Conservation (phyloP, 257 asterid species). For the Solanum rostratum region DNA sequence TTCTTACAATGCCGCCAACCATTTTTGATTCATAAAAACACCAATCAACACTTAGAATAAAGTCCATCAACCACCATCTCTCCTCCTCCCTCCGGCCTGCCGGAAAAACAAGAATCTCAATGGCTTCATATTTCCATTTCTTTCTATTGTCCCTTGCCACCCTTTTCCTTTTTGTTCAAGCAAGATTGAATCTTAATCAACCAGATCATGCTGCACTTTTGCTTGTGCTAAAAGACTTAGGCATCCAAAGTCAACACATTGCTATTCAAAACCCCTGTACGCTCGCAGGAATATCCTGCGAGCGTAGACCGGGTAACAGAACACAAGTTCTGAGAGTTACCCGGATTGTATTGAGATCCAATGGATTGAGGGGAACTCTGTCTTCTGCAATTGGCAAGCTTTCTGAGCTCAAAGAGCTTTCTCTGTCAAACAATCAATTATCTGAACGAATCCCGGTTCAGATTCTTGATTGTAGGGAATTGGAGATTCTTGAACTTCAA, state of each 20-base stretch:
- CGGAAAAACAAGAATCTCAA: not conserved
- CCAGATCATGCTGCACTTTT: slow-evolving; percentile 28
- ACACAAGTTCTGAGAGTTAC: slow-evolving; percentile 44
- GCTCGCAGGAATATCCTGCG: slow-evolving; percentile 55
- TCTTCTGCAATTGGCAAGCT: slow-evolving; percentile 61
- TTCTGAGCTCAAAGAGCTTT: slow-evolving; percentile 56
- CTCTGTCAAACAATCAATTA: slow-evolving; percentile 43
- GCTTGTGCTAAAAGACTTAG: slow-evolving; percentile 22
- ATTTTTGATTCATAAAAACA: not conserved
- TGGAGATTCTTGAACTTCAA: slow-evolving; percentile 45
- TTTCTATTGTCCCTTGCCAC: slow-evolving; percentile 16
- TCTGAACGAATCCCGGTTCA: slow-evolving; percentile 49
- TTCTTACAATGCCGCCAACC: not conserved
- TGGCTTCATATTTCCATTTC: slow-evolving; percentile 21
- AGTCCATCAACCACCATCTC: not conserved
- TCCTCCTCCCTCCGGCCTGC: not conserved
- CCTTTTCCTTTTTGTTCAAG: slow-evolving; percentile 14
- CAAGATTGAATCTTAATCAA: slow-evolving; percentile 27
- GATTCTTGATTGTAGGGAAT: slow-evolving; percentile 39
- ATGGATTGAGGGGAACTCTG: slow-evolving; percentile 29
- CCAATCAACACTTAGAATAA: not conserved
- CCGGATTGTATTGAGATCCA: slow-evolving; percentile 41
- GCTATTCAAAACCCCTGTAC: slow-evolving; percentile 25
- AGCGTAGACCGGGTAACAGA: slow-evolving; percentile 15
- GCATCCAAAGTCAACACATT: slow-evolving; percentile 11